Base-by-base conservation (phyloP, 2,329 filamentous ascomycete species). In the Helotiales sp. region DNA sequence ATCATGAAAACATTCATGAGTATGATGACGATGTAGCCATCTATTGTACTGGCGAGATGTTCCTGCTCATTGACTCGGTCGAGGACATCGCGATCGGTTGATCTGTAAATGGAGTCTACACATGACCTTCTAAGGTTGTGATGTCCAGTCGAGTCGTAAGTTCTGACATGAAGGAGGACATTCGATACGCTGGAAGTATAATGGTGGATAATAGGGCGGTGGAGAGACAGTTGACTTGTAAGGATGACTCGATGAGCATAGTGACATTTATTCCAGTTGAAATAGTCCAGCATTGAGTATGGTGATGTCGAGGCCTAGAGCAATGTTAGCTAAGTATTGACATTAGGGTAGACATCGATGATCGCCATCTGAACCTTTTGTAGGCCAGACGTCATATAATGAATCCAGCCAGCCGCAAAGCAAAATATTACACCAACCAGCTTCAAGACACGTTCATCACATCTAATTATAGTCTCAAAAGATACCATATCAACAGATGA, bases 211-310 rank as follows among this genome's bases (percentile, higher is more conserved):
- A 25, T 15, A 56, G 51, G 24, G 54, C 36, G 6, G 56, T 57
- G 3, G 36, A 56, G 15, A 56, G 44, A 19, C 52, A 38, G 31
- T 59, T 57, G 25, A 42, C n/a, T 40, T 52, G 52, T 8, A 61
- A 15, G 15, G 30, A 53, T 15, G 48, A 36, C 19, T 61, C 59
- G 30, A 55, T 29, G 38, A 22, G 8, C 33, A 25, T 4, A 38
- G 22, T n/a, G 47, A 54, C 8, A 34, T 51, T 3, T 49, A 54
- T 10, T 54, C 33, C 31, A 58, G 56, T 30, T 56, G 54, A 44
- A 58, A 58, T 4, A 59, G 46, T 1, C 59, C 55, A 6, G 62
- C 61, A 51, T 64, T 64, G 10, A 56, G 30, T 24, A 64, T 54
- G 12, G 56, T 57, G 46, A 51, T 55, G 24, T 64, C 56, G 5